Percentiles rank a stretch among this genome's conserved stretches.
phyloP scores from a whole-genome alignment of 2,329 filamentous ascomycete species.

The Botrytis sinoallii region DNA sequence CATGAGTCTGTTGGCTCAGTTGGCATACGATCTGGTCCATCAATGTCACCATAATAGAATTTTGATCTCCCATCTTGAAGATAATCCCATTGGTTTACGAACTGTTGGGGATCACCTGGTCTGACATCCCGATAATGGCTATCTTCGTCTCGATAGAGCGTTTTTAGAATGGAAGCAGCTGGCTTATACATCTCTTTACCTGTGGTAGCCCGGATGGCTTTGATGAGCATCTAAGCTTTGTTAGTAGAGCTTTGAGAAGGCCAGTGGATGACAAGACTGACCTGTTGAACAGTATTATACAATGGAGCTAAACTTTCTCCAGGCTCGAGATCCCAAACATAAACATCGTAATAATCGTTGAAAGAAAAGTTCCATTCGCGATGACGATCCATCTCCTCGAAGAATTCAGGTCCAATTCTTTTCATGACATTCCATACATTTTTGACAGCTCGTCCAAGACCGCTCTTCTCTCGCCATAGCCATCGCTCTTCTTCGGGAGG shows the following conservation, averaged over 20 bases:
- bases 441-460: slow-evolving; percentile 41
- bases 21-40: background rate
- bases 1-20: slow-evolving; percentile 2
- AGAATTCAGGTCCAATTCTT: slow-evolving; percentile 40
- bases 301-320: slow-evolving; percentile 37
- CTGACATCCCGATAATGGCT: slow-evolving; percentile 1
- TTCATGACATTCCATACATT: slow-evolving; percentile 41
- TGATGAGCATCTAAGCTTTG: slow-evolving; percentile 37
- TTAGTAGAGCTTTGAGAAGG: background rate
- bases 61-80: background rate
- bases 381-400: slow-evolving; percentile 41
- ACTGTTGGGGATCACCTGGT: background rate
- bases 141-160: slow-evolving; percentile 39
- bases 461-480: slow-evolving; percentile 41
- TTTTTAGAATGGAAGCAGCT: slow-evolving; percentile 39
- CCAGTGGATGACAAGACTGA: slow-evolving; percentile 21
- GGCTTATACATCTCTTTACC: slow-evolving; percentile 38
- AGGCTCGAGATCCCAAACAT: slow-evolving; percentile 42
- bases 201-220: slow-evolving; percentile 38
- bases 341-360: slow-evolving; percentile 44
- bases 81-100: slow-evolving; percentile 11
- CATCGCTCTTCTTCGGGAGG: slow-evolving; percentile 42
- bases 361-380: slow-evolving; percentile 43
- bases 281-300: slow-evolving; percentile 37
- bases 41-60: slow-evolving; percentile 11